These are phyloP conservation scores for Penicillium sp. DNA, from an alignment of 2,329 filamentous ascomycete species.

Conservation along the genomic window DNA sequence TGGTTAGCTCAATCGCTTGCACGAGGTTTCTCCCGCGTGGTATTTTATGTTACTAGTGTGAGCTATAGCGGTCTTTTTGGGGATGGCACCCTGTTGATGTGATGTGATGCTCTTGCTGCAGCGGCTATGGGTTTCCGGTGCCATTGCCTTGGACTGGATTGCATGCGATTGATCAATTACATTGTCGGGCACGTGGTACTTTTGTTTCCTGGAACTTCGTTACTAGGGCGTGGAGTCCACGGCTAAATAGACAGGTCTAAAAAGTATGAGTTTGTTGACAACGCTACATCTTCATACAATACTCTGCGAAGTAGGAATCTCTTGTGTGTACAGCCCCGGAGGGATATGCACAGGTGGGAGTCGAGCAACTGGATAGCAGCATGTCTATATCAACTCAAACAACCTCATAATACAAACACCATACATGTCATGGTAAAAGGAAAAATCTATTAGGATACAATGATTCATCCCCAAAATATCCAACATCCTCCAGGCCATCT, in stretches of 20 bases:
- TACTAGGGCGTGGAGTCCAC: not conserved
- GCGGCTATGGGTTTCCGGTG: not conserved
- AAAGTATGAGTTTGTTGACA: too few species aligned
- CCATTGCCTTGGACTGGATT: not conserved
- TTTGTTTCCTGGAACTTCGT: not conserved
- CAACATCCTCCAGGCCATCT: conserved; percentile 16
- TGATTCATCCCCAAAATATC: conserved; percentile 1
- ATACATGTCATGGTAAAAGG: not conserved
- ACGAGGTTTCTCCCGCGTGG: not conserved
- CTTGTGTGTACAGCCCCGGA: too few species aligned
- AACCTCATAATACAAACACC: not conserved
- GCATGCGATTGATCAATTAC: conserved; percentile 1
- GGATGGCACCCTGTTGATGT: not conserved
- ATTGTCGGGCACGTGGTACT: not conserved
- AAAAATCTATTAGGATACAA: conserved; percentile 20
- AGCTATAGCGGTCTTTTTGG: too few species aligned
- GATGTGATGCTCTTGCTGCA: not conserved
- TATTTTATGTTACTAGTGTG: not conserved
- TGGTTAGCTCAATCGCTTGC: not conserved
- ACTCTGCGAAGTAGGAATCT: too few species aligned
- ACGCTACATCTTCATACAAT: too few species aligned
- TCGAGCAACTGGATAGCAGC: too few species aligned
- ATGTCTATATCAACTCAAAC: not conserved
- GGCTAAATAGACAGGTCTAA: too few species aligned
- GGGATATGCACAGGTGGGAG: too few species aligned